phyloP scores from a whole-genome alignment of 1,139 yeast species.

The Debaryomyces sp. region DNA sequence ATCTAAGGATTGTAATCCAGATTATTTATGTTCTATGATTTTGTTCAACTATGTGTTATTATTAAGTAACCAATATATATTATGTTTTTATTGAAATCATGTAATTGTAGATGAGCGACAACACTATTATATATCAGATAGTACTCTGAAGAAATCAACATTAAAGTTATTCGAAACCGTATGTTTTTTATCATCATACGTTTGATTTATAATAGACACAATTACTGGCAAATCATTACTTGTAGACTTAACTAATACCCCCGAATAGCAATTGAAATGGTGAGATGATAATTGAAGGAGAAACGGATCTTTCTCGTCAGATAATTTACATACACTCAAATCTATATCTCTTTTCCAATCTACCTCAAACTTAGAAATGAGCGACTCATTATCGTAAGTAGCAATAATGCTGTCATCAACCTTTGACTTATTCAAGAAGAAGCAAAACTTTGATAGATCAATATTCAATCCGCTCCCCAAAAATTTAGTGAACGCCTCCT shows the following conservation, averaged over 20 bases:
- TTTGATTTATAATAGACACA: constrained; percentile 25
- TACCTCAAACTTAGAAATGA: constrained; percentile 2
- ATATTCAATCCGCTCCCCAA: constrained; percentile 64
- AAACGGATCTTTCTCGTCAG: constrained; percentile 10
- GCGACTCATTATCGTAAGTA: not conserved
- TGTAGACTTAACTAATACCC: constrained; percentile 16
- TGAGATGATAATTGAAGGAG: constrained; percentile 12
- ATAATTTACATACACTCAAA: constrained; percentile 13
- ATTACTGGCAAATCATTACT: constrained; percentile 26
- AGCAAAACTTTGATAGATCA: constrained; percentile 39
- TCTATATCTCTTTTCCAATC: constrained; percentile 17
- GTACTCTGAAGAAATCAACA: constrained; percentile 6
- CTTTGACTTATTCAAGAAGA: constrained; percentile 11
- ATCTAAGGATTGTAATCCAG: constrained; percentile 16
- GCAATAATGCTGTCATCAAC: not conserved
- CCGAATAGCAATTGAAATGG: constrained; percentile 24
- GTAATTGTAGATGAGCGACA: not conserved
- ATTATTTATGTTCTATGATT: not conserved
- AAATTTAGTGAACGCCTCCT: constrained; percentile 68
- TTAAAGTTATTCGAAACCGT: constrained; percentile 6
- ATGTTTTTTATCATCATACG: constrained; percentile 2
- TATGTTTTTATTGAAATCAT: not conserved
- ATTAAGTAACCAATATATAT: not conserved
- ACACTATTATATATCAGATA: not conserved
- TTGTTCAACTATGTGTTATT: not conserved